Base-by-base conservation (phyloP, 352 stramenopile genomes). In the Phytophthora syringae region DNA sequence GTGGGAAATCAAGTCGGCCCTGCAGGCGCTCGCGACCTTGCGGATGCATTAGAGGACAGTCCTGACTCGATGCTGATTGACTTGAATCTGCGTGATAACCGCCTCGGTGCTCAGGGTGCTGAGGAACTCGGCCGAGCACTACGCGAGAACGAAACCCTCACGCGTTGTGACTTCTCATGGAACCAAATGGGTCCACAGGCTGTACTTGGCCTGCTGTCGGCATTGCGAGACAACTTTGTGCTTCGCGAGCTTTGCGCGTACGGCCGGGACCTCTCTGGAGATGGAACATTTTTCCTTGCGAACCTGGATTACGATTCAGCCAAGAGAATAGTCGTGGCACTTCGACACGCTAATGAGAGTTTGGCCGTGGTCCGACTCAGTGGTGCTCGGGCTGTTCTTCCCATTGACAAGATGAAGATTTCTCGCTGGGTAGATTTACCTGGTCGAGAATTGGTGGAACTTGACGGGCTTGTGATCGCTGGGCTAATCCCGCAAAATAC, bases 71-170 rank as follows among this genome's bases (percentile, higher is more conserved):
- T 79, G 37, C 52, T 94, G 12, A 52, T 92, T 15, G 60, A 76
- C 18, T 58, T 92, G 15, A 64, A 94, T 60, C 60, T 94, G 25
- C 78, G 80, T 51, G 60, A 70, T 11, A 94, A 94, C 43, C 43
- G 30, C 2, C 86, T 94, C 28, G 76, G 66, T 2, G 69, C 85
- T 44, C 64, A 48, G 3, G 83, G 82, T 13, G 65, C 84, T 10
- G 30, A 64, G 1, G 59, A 70, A 24, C 55, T 94, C 12, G 76
- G 75, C 7, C 68, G 64, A 21, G 80, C 77, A 2, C 51, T 94
- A 0, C 55, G 72, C 40, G 83, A 92, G 54, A 94, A 94, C 51
- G 86, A 94, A 51, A 92, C 86, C 22, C 63, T 94, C 12, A 70
- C 83, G 44, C 77, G 63, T 36, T 76, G 90, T 3, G 69, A 94